These are phyloP conservation scores for Ceratonia siliqua DNA, from an alignment of 306 rosid genomes.

Conservation along the genomic window DNA sequence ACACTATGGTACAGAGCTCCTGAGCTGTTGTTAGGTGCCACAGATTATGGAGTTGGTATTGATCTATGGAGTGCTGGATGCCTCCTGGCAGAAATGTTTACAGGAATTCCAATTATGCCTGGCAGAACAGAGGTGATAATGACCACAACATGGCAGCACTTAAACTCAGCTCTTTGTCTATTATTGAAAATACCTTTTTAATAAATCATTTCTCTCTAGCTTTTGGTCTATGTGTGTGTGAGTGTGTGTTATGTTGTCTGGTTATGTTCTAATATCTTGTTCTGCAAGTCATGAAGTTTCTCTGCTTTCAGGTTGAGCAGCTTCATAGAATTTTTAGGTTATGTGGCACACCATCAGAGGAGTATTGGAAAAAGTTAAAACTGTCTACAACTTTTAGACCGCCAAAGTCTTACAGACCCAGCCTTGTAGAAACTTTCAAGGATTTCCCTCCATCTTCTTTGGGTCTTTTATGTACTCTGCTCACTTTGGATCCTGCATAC, in stretches of 20 bases:
- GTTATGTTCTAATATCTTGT: slow-evolving; percentile 3
- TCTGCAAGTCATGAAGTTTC: slow-evolving; percentile 25
- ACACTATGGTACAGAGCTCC: slow-evolving; percentile 96
- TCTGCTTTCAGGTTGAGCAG: slow-evolving; percentile 80
- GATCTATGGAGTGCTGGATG: slow-evolving; percentile 99
- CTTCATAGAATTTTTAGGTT: slow-evolving; percentile 79
- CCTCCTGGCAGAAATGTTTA: slow-evolving; percentile 68
- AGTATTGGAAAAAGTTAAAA: slow-evolving; percentile 75
- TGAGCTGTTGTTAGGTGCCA: slow-evolving; percentile 81
- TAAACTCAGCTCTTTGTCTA: neutral
- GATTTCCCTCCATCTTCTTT: slow-evolving; percentile 71
- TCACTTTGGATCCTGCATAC: slow-evolving; percentile 74
- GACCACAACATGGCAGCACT: neutral
- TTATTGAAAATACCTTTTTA: neutral
- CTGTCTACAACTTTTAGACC: slow-evolving; percentile 66
- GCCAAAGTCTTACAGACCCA: slow-evolving; percentile 67
- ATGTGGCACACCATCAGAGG: slow-evolving; percentile 93
- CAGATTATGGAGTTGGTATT: slow-evolving; percentile 74
- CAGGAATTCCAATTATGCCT: slow-evolving; percentile 56
- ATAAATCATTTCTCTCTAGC: neutral
- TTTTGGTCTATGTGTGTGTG: neutral
- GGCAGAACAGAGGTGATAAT: slow-evolving; percentile 65
- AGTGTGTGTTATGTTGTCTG: neutral
- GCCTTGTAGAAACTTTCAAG: slow-evolving; percentile 61
- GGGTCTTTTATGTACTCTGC: slow-evolving; percentile 71